A percentile compares a stretch with the other conserved stretches of the same genome.
phyloP scores from a whole-genome alignment of 805 yeast genomes.

The Candida ulmi region DNA sequence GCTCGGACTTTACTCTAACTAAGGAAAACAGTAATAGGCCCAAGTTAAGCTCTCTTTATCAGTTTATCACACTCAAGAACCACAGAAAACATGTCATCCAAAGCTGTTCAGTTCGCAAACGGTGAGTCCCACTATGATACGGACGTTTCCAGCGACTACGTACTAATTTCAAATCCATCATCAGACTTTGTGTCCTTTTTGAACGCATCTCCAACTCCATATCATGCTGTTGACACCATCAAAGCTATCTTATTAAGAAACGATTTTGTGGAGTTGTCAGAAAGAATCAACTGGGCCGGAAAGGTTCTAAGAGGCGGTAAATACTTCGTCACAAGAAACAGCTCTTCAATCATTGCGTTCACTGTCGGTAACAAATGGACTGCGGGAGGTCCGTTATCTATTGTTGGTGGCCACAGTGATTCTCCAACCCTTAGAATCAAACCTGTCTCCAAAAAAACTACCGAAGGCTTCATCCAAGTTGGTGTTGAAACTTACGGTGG shows the following conservation, averaged over 20 bases:
- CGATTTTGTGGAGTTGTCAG: constrained; percentile 74
- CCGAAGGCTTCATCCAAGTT: constrained; percentile 78
- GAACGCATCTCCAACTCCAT: constrained; percentile 87
- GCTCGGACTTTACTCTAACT: too few species aligned
- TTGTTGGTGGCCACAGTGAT: constrained; percentile 96
- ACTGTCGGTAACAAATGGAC: constrained; percentile 66
- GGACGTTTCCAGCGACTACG: constrained; percentile 1
- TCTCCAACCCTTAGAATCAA: constrained; percentile 86
- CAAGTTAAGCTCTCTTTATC: too few species aligned
- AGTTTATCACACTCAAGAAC: not conserved
- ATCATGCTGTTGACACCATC: constrained; percentile 77
- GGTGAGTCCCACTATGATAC: constrained; percentile 10
- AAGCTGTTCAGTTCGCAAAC: constrained; percentile 21
- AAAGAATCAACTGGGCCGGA: constrained; percentile 65
- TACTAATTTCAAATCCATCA: constrained; percentile 13
- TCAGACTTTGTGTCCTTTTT: constrained; percentile 68
- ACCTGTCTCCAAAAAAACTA: constrained; percentile 67
- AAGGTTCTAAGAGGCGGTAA: constrained; percentile 49
- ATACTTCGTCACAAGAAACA: constrained; percentile 86
- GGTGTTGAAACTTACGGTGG: constrained; percentile 97
- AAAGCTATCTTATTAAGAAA: constrained; percentile 45
- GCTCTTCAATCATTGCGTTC: constrained; percentile 84
- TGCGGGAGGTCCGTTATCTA: constrained; percentile 78
- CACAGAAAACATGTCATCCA: constrained; percentile 9
- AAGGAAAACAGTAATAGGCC: too few species aligned